A percentile compares a stretch with the other conserved stretches of the same genome.
Evolutionary conservation across 345 rosid genomes (phyloP).

Genomic region (Pistacia integerrima): DNA sequence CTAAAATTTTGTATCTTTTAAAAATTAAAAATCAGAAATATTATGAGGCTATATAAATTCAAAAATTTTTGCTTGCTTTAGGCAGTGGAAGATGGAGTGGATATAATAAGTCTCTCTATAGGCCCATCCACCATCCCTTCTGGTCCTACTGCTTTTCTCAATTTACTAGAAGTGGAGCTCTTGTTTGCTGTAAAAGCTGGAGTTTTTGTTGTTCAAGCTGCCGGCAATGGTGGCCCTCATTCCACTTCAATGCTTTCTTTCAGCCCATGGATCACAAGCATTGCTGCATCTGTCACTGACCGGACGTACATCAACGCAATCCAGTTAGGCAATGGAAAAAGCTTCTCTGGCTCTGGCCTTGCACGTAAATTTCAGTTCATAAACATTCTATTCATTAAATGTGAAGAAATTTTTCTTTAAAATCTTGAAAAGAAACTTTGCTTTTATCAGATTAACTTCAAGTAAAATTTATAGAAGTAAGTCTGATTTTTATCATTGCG

Average conservation of each 20-base stretch:
- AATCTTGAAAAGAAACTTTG: background rate
- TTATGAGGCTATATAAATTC: background rate
- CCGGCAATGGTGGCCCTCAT: constrained; percentile 52
- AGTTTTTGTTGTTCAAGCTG: constrained; percentile 52
- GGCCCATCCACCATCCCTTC: constrained; percentile 50
- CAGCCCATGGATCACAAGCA: constrained; percentile 56
- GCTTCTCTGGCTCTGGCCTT: constrained; percentile 44
- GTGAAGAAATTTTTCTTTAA: background rate
- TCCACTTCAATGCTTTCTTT: constrained; percentile 51
- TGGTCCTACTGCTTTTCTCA: constrained; percentile 49
- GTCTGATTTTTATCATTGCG: constrained; percentile 1
- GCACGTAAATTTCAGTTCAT: constrained; percentile 33
- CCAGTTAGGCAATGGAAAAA: constrained; percentile 37
- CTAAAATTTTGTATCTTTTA: background rate
- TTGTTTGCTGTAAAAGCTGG: constrained; percentile 51
- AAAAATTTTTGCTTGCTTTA: constrained; percentile 15
- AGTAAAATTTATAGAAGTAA: background rate
- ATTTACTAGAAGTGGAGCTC: constrained; percentile 45
- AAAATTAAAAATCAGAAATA: background rate
- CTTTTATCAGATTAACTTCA: background rate
- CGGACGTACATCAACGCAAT: constrained; percentile 41
- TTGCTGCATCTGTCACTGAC: constrained; percentile 50
- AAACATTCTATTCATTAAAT: background rate
- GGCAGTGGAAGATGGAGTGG: constrained; percentile 62
- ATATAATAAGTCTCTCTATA: constrained; percentile 41